Evolutionary conservation across 2,329 filamentous ascomycete genomes (phyloP).

Genomic region (Aspergillus tubingensis): DNA sequence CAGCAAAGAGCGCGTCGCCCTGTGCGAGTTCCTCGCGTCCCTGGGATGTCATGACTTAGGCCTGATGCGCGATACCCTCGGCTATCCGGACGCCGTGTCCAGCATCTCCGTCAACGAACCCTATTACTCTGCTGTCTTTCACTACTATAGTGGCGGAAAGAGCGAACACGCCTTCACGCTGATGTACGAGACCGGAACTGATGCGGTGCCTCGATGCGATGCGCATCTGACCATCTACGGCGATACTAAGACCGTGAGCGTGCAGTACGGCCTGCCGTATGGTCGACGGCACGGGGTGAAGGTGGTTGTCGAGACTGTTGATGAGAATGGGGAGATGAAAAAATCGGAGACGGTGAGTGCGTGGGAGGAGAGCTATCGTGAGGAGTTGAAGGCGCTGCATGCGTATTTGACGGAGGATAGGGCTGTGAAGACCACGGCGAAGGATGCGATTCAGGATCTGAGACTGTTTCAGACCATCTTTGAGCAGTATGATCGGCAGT

Average conservation of each 20-base stretch:
- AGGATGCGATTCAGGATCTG: constrained; percentile 42
- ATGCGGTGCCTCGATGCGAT: constrained; percentile 50
- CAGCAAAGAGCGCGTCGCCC: constrained; percentile 30
- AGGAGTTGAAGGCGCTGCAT: constrained; percentile 40
- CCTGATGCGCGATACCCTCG: constrained; percentile 57
- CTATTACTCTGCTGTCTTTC: constrained; percentile 43
- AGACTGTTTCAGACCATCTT: constrained; percentile 38
- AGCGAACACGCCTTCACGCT: constrained; percentile 49
- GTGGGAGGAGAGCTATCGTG: constrained; percentile 41
- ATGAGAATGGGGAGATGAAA: constrained; percentile 27
- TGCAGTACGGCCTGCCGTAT: constrained; percentile 61
- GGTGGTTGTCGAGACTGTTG: constrained; percentile 42
- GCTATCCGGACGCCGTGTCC: constrained; percentile 50
- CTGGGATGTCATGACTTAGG: constrained; percentile 59
- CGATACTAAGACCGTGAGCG: constrained; percentile 54
- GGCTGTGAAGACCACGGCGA: constrained; percentile 36
- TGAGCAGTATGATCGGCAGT: constrained; percentile 39
- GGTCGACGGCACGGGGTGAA: constrained; percentile 58
- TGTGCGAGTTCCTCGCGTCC: constrained; percentile 49
- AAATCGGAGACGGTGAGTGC: constrained; percentile 34
- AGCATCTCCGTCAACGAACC: constrained; percentile 48
- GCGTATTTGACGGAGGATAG: constrained; percentile 34
- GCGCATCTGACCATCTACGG: constrained; percentile 52
- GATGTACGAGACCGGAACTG: constrained; percentile 60
- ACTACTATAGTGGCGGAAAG: constrained; percentile 28